Conservation (phyloP, 2,329 filamentous ascomycete genomes). For the Phoma sp. region DNA sequence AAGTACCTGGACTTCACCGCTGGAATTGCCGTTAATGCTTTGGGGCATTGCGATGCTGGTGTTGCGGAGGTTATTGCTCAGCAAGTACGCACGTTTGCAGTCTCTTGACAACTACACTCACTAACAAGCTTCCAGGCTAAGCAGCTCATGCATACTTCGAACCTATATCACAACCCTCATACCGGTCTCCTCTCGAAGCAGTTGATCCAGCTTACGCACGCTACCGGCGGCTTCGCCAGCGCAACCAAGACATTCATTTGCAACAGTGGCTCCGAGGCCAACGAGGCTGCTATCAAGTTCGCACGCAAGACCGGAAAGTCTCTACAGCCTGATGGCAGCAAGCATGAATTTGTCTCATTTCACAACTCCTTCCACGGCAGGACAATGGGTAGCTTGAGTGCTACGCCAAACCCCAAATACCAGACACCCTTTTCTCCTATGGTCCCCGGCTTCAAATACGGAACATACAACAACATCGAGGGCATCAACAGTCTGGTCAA, state of each 20-base stretch:
- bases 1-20: slow-evolving; percentile 94
- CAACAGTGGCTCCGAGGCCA: slow-evolving; percentile 96
- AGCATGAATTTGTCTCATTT: slow-evolving; percentile 89
- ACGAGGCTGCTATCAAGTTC: slow-evolving; percentile 97
- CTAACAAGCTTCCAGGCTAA: slow-evolving; percentile 51
- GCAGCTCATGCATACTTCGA: slow-evolving; percentile 88
- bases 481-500: slow-evolving; percentile 77
- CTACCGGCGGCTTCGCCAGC: slow-evolving; percentile 81
- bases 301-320: slow-evolving; percentile 87
- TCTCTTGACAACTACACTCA: background rate
- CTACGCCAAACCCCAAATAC: slow-evolving; percentile 97
- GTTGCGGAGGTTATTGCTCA: slow-evolving; percentile 76
- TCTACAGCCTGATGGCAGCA: slow-evolving; percentile 70
- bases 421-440: slow-evolving; percentile 94
- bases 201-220: slow-evolving; percentile 79
- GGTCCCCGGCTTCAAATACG: slow-evolving; percentile 90
- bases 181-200: slow-evolving; percentile 86
- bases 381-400: slow-evolving; percentile 93
- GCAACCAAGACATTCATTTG: slow-evolving; percentile 86
- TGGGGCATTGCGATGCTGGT: slow-evolving; percentile 88
- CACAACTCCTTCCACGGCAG: slow-evolving; percentile 92
- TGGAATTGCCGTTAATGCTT: slow-evolving; percentile 91
- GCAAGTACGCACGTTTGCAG: slow-evolving; percentile 62
- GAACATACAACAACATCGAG: slow-evolving; percentile 80
- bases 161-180: slow-evolving; percentile 97